A percentile compares a stretch with the other conserved stretches of the same genome.
Evolutionary conservation across 495 filamentous ascomycete species (phyloP).

Genomic region (Hapsidospora chrysogenum): DNA sequence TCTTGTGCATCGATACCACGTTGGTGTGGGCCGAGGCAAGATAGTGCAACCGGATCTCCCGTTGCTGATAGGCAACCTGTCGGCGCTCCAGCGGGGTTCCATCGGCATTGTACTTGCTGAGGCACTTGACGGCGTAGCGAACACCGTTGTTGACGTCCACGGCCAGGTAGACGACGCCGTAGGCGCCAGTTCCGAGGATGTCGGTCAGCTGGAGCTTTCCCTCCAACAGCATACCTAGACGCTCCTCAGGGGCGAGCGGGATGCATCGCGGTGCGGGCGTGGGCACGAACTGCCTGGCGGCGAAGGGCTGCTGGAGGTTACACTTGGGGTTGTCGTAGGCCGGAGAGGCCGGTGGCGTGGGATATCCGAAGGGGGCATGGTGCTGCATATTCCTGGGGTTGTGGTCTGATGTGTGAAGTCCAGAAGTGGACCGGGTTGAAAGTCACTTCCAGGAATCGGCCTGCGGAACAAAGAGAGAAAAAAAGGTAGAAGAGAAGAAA

Average conservation of each 20-base stretch:
- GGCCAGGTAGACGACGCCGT: slow-evolving; percentile 92
- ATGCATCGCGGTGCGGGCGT: slow-evolving; percentile 14
- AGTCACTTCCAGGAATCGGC: slow-evolving; percentile 6
- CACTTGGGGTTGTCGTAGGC: slow-evolving; percentile 26
- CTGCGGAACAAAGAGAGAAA: slow-evolving; percentile 7
- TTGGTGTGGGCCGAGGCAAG: slow-evolving; percentile 76
- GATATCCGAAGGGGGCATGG: slow-evolving; percentile 34
- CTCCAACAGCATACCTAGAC: slow-evolving; percentile 70
- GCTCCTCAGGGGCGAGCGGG: slow-evolving; percentile 53
- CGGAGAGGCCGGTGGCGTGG: slow-evolving; percentile 33
- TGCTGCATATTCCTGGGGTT: slow-evolving; percentile 27
- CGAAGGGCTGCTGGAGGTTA: slow-evolving; percentile 11
- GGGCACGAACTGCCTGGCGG: not conserved
- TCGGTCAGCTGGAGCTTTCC: slow-evolving; percentile 65
- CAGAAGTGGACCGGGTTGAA: slow-evolving; percentile 12
- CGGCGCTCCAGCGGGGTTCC: slow-evolving; percentile 66
- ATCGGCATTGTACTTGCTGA: slow-evolving; percentile 63
- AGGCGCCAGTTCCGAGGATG: slow-evolving; percentile 85
- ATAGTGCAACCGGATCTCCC: slow-evolving; percentile 87
- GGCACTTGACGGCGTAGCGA: slow-evolving; percentile 81
- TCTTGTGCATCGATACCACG: slow-evolving; percentile 86
- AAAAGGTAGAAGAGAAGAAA: slow-evolving; percentile 16
- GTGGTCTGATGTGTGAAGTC: slow-evolving; percentile 8
- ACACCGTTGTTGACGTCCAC: slow-evolving; percentile 69
- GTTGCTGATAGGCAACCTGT: slow-evolving; percentile 76